Percentiles rank a stretch among this genome's conserved stretches.
Evolutionary conservation across 345 rosid genomes (phyloP).

Genomic region (Arabidopsis arenosa): DNA sequence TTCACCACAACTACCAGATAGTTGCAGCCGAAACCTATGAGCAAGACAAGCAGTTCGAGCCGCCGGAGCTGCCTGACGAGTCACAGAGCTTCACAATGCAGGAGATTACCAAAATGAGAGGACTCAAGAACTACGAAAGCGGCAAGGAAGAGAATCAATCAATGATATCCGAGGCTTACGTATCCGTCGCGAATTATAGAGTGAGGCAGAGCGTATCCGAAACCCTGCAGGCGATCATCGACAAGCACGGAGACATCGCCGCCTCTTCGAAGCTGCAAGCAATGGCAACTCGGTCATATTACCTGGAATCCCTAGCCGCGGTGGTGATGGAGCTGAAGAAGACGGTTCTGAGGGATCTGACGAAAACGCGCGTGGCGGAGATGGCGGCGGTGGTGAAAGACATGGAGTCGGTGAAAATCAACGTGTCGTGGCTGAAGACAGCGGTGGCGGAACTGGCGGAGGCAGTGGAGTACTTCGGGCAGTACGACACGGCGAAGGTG

Average conservation of each 20-base stretch:
- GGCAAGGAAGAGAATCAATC: constrained; percentile 60
- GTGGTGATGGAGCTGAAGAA: constrained; percentile 72
- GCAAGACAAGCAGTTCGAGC: constrained; percentile 43
- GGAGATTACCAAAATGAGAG: constrained; percentile 42
- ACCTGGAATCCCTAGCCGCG: constrained; percentile 68
- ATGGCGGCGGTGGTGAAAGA: constrained; percentile 73
- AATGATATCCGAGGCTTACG: constrained; percentile 67
- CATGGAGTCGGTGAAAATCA: constrained; percentile 67
- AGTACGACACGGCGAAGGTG: constrained; percentile 50
- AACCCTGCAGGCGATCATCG: constrained; percentile 55
- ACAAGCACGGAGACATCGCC: constrained; percentile 76
- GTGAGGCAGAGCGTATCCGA: constrained; percentile 57
- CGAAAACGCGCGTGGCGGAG: constrained; percentile 63
- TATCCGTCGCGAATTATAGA: constrained; percentile 68
- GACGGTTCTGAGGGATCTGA: constrained; percentile 53
- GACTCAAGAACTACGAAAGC: constrained; percentile 21
- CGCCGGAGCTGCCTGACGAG: constrained; percentile 44
- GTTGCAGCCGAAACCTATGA: constrained; percentile 32
- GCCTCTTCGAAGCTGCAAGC: constrained; percentile 66
- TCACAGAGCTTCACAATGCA: constrained; percentile 43
- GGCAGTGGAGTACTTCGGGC: constrained; percentile 51
- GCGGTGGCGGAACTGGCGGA: constrained; percentile 56
- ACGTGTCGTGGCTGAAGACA: constrained; percentile 63
- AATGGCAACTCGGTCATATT: constrained; percentile 57
- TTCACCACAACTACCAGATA: constrained; percentile 34